Base-by-base conservation (phyloP, 257 asterid species). In the Solanum gracilifrons region DNA sequence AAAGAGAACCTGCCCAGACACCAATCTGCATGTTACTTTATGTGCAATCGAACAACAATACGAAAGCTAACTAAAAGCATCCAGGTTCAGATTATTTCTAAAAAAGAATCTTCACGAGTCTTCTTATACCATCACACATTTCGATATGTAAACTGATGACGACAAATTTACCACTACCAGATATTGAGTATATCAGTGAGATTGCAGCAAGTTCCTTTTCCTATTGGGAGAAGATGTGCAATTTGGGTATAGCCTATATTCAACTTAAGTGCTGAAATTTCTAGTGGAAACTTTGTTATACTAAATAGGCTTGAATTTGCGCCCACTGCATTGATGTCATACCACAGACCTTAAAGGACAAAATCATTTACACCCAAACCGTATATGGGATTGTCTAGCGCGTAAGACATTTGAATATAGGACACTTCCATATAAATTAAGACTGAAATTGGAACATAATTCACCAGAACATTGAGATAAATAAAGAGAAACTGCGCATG, bases 1-100 rank as follows among this genome's bases (percentile, higher is more conserved):
- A 39, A 97, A 97, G 77, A 98, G 98, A 69, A 97, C 98, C 99
- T 96, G 93, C 90, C 86, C 33, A 66, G 85, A 69, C 27, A 87
- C 37, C 75, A 74, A 87, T 8, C 18, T 82, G 29, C 69, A 82
- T 82, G 31, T 82, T 82, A 29, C 20, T 82, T 29, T 5, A 48
- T 82, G 69, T 9, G 43, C 8, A 82, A 9, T 29, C 20, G 18
- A 82, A 82, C 43, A 48, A 46, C 41, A 82, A 48, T 18, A 79
- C 7, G 33, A 76, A 7, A 29, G 41, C 68, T 9, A 23, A 80
- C 18, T 46, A 80, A 27, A 79, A 27, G 27, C 7, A 46, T 33
- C 64, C n/a, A 79, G 25, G 60, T 16, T 76, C 64, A 13, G 35
- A 27, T 79, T n/a, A 43, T 41, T 29, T 29, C 85, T 2, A 46